Base-by-base conservation (phyloP, 495 filamentous ascomycete genomes). In the Annulohypoxylon maeteangense region DNA sequence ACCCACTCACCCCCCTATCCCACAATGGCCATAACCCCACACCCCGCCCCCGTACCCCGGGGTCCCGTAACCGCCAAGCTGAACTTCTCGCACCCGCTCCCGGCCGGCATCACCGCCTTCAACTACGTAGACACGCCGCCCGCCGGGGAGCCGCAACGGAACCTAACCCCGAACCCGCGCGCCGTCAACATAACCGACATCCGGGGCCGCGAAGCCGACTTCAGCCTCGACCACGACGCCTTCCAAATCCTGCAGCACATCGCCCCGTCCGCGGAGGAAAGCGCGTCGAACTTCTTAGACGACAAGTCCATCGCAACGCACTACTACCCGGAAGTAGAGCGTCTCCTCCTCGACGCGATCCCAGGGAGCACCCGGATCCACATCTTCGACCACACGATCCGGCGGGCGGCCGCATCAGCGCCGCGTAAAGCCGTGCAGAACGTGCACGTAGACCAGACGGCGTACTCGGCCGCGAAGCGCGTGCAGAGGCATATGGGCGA, bases 321-420 rank as follows among this genome's bases (percentile, higher is more conserved):
- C 65, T 97, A 97, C 85, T 97, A 97, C 85, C 91, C 93, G 0
- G 93, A 96, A 75, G 87, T 95, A 22, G 87, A 91, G 78, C 63
- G 80, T 6, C 82, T 97, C 54, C 79, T 97, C 0, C 81, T 90
- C 1, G 68, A 82, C 18, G 74, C 86, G 62, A 81, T 93, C 56
- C 88, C 89, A 2, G 91, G 89, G 34, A 83, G 84, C 18, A 82
- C 86, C 45, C 80, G 86, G 4, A 81, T 96, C 32, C 76, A 92
- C 63, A 78, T 97, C 71, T 97, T 97, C 85, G 93, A 97, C 86
- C 91, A 97, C 82, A 97, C 93, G 14, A 88, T 97, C 82, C 91
- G 93, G 3, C 88, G 90, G 38, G 79, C 86, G 5, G 75, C 62
- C 4, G 81, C 86, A 1, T 64, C 76, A 40, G 85, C 91, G 0